Conservation (phyloP, 257 asterid species). For the Parsonsia alboflavescens region DNA sequence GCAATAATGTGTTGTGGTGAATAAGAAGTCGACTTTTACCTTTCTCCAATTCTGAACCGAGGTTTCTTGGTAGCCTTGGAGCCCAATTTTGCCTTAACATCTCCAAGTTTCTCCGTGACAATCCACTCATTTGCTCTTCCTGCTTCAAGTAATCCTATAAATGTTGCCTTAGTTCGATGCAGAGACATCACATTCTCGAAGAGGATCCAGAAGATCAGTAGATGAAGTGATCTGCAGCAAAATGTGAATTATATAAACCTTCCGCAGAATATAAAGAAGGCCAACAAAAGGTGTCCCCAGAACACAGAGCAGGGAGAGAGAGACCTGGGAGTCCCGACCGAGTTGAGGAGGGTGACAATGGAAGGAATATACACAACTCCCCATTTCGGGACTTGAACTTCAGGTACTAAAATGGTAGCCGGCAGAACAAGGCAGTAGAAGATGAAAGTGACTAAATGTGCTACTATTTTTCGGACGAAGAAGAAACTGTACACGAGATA, state of each 20-base stretch:
- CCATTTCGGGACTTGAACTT: conserved; percentile 67
- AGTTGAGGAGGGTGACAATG: conserved; percentile 51
- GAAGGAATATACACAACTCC: conserved; percentile 48
- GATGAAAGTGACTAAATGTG: conserved; percentile 56
- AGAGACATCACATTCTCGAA: conserved; percentile 76
- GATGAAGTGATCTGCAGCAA: conserved; percentile 47
- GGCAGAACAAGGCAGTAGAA: conserved; percentile 72
- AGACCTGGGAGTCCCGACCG: conserved; percentile 67
- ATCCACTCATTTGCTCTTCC: conserved; percentile 72
- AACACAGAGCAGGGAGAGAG: background rate
- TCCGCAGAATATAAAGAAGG: background rate
- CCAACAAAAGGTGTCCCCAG: background rate
- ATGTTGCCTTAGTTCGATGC: conserved; percentile 59
- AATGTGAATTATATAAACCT: background rate
- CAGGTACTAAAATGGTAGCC: conserved; percentile 52
- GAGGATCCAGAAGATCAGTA: conserved; percentile 67
- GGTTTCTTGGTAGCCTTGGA: conserved; percentile 26
- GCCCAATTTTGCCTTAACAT: conserved; percentile 37
- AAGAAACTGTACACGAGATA: conserved; percentile 72
- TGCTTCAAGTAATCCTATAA: conserved; percentile 55
- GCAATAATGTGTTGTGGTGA: too few species aligned
- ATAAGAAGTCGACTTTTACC: conserved; percentile 21
- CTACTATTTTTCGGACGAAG: conserved; percentile 62
- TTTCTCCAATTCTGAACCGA: conserved; percentile 32
- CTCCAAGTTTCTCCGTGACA: conserved; percentile 76